These are phyloP conservation scores for Rhizopogon vesiculosus DNA, from an alignment of 768 basidiomycete species.

Conservation along the genomic window DNA sequence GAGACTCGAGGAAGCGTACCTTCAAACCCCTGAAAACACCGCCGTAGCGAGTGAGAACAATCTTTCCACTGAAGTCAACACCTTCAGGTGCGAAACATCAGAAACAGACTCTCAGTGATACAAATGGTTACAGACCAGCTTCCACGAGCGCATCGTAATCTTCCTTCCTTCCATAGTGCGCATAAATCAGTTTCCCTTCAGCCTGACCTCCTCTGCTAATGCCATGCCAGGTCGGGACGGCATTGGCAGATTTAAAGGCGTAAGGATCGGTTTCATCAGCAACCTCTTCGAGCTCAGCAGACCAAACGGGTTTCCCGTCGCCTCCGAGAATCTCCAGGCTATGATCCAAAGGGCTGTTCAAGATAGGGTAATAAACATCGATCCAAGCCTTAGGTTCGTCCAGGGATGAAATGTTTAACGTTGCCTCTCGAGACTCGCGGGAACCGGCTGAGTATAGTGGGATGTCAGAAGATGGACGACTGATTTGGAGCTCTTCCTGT, in stretches of 20 bases:
- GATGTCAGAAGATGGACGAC: slow-evolving; percentile 17
- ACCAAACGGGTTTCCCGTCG: slow-evolving; percentile 46
- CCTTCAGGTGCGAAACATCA: slow-evolving; percentile 30
- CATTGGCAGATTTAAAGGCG: slow-evolving; percentile 50
- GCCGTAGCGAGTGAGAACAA: slow-evolving; percentile 59
- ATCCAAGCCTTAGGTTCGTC: slow-evolving; percentile 53
- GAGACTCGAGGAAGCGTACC: slow-evolving; percentile 20
- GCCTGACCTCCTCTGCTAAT: slow-evolving; percentile 65
- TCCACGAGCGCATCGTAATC: slow-evolving; percentile 61
- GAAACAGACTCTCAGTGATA: neutral
- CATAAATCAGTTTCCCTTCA: slow-evolving; percentile 52
- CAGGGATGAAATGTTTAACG: slow-evolving; percentile 39
- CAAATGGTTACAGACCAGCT: slow-evolving; percentile 32
- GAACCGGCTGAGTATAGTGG: slow-evolving; percentile 59
- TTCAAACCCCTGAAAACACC: slow-evolving; percentile 68
- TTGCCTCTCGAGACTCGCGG: slow-evolving; percentile 45
- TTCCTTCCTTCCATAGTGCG: slow-evolving; percentile 50
- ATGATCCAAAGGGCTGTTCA: slow-evolving; percentile 62
- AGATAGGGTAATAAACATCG: slow-evolving; percentile 66
- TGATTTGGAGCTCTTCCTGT: slow-evolving; percentile 44
- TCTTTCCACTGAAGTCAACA: slow-evolving; percentile 51
- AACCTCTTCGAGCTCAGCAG: slow-evolving; percentile 62
- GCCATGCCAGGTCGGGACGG: slow-evolving; percentile 67
- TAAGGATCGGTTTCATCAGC: slow-evolving; percentile 63
- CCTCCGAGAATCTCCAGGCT: slow-evolving; percentile 51